phyloP scores from a whole-genome alignment of 2,329 filamentous ascomycete species.

The Fusarium virguliforme region DNA sequence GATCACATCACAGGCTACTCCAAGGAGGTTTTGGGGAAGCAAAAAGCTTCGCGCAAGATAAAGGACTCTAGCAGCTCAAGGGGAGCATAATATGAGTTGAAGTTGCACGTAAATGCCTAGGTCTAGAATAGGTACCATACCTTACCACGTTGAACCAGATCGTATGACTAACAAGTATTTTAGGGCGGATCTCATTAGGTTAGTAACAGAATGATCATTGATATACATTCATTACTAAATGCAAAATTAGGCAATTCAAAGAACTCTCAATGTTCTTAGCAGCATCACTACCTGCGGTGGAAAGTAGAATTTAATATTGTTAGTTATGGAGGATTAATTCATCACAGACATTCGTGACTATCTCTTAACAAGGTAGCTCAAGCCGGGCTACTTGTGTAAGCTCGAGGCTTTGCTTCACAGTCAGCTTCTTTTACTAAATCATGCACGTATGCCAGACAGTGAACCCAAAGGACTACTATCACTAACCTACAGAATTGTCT shows the following conservation, averaged over 20 bases:
- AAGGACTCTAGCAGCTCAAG: background rate
- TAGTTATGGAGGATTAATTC: background rate
- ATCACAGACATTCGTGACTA: background rate
- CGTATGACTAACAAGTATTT: background rate
- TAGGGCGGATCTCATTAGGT: background rate
- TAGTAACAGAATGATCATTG: background rate
- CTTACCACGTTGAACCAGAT: background rate
- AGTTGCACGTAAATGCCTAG: background rate
- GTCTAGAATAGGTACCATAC: background rate
- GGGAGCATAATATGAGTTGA: background rate
- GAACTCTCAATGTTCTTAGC: background rate
- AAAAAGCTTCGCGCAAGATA: background rate
- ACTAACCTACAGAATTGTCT: background rate
- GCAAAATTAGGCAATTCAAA: constrained; percentile 1
- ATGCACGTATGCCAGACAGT: background rate
- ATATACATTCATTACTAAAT: background rate
- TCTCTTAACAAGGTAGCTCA: background rate
- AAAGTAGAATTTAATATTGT: background rate
- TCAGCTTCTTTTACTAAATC: background rate
- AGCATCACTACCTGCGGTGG: background rate
- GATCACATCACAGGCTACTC: background rate
- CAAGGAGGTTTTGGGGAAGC: background rate
- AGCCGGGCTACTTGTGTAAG: background rate
- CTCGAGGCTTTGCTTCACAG: background rate
- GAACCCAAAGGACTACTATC: background rate